Base-by-base conservation (phyloP, 2,329 filamentous ascomycete genomes). In the Tolypocladium amazonense region DNA sequence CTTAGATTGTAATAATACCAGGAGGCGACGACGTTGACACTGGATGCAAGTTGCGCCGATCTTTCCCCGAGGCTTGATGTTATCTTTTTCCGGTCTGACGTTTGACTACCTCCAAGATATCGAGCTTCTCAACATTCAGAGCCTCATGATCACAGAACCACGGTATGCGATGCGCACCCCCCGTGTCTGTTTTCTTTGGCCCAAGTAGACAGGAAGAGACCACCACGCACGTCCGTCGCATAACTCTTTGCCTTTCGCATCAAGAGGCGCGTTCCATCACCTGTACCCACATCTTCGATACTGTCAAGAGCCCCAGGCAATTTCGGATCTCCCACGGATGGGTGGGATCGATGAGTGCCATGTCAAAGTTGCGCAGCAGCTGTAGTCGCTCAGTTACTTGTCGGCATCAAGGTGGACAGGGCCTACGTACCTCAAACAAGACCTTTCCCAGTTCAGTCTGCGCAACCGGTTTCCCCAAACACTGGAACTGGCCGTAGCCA, bases 371-470 rank as follows among this genome's bases (percentile, higher is more conserved):
- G 0, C 68, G 68, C 20, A 72, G 59, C 3, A 70, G 52, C 70
- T 72, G n/a, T 14, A 20, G 2, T 30, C 47, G 39, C 27, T 58
- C 47, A 23, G 41, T 41, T 43, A 53, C 41, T 23, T 53, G 54
- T 18, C 27, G 8, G 23, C 52, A 38, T 15, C n/a, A 11, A 25
- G 33, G 15, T 6, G 53, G 9, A 18, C 25, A 4, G 43, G 12
- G 20, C 20, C 2, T 1, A 63, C 62, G 4, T 75, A 77, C 74
- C 70, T 81, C 77, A 27, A 78, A 75, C 23, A 77, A 66, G 1
- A 69, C 63, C 62, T 73, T 72, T 30, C 70, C 69, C 33, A 76
- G 18, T 57, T 77, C 73, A 38, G 77, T 68, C 23, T 70, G 59
- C 0, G 76, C 75, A 12, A 77, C 68, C 0, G 69, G 66, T 27